Evolutionary conservation across 2,329 filamentous ascomycete genomes (phyloP).

Genomic region (Xylaria sp.): DNA sequence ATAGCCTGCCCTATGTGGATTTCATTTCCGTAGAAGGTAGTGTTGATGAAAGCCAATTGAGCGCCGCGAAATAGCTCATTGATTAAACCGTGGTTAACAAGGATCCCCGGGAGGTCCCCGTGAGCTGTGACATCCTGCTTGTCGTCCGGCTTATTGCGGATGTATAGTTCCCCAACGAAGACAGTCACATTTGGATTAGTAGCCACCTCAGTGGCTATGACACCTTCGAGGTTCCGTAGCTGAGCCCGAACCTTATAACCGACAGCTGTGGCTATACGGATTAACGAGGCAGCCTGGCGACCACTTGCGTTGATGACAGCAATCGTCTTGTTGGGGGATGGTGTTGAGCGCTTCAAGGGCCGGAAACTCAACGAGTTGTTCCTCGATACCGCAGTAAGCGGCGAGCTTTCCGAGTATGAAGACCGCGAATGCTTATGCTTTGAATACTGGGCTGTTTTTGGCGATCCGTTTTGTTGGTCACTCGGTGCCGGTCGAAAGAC

Average conservation of each 20-base stretch:
- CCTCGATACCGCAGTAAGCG: constrained; percentile 61
- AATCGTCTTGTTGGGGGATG: constrained; percentile 78
- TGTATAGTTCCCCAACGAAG: constrained; percentile 73
- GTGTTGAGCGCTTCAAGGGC: constrained; percentile 68
- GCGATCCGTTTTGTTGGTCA: constrained; percentile 47
- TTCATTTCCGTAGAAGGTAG: constrained; percentile 96
- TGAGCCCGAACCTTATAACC: constrained; percentile 95
- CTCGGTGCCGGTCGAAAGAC: constrained; percentile 46
- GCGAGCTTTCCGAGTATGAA: constrained; percentile 70
- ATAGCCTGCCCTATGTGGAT: constrained; percentile 87
- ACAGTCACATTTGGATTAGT: constrained; percentile 80
- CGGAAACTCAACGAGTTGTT: constrained; percentile 72
- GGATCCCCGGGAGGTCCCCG: constrained; percentile 70
- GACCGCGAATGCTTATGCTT: constrained; percentile 71
- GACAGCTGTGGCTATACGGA: constrained; percentile 91
- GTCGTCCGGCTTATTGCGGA: constrained; percentile 62
- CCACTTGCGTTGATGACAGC: constrained; percentile 96
- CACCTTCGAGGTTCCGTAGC: constrained; percentile 84
- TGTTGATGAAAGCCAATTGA: constrained; percentile 96
- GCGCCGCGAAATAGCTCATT: constrained; percentile 83
- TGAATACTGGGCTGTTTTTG: constrained; percentile 45
- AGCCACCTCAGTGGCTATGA: constrained; percentile 88
- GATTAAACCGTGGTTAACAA: constrained; percentile 79
- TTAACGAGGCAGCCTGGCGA: constrained; percentile 93
- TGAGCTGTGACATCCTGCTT: constrained; percentile 74